Conservation (phyloP, 2,329 filamentous ascomycete genomes). For the Curvularia hawaiiensis region DNA sequence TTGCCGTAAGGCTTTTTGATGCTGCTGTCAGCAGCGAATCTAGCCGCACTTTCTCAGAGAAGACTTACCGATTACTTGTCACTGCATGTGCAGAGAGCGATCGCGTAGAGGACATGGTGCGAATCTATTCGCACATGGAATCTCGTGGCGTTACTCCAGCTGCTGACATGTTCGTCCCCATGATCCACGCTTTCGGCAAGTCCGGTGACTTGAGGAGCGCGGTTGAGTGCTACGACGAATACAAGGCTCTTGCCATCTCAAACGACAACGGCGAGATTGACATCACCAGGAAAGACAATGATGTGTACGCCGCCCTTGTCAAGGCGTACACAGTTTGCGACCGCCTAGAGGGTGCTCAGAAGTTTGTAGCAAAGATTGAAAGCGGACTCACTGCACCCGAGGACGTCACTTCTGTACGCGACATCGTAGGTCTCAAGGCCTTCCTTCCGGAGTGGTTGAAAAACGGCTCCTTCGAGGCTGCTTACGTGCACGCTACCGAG, state of each 20-base stretch:
- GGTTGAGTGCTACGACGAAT: constrained; percentile 94
- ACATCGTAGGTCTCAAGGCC: constrained; percentile 72
- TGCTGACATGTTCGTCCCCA: constrained; percentile 82
- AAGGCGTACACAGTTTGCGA: constrained; percentile 85
- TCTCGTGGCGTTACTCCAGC: constrained; percentile 72
- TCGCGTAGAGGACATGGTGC: constrained; percentile 85
- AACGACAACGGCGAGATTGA: constrained; percentile 75
- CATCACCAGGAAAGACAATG: constrained; percentile 74
- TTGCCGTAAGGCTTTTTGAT: constrained; percentile 86
- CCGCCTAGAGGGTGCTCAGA: constrained; percentile 78
- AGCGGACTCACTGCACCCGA: constrained; percentile 56
- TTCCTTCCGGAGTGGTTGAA: constrained; percentile 80
- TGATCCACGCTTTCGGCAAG: constrained; percentile 92
- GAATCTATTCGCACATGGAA: constrained; percentile 92
- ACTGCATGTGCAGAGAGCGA: constrained; percentile 84
- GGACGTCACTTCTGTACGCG: constrained; percentile 67
- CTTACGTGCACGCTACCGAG: constrained; percentile 72
- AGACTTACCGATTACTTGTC: constrained; percentile 85
- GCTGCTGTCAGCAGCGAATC: constrained; percentile 68
- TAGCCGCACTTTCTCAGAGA: constrained; percentile 71
- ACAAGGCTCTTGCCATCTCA: constrained; percentile 84
- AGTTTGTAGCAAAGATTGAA: constrained; percentile 83
- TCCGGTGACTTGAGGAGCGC: constrained; percentile 83
- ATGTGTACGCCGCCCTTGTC: constrained; percentile 90
- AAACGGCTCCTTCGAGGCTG: constrained; percentile 71